phyloP scores from a whole-genome alignment of 495 filamentous ascomycete genomes.

The Lindgomyces ingoldianus region DNA sequence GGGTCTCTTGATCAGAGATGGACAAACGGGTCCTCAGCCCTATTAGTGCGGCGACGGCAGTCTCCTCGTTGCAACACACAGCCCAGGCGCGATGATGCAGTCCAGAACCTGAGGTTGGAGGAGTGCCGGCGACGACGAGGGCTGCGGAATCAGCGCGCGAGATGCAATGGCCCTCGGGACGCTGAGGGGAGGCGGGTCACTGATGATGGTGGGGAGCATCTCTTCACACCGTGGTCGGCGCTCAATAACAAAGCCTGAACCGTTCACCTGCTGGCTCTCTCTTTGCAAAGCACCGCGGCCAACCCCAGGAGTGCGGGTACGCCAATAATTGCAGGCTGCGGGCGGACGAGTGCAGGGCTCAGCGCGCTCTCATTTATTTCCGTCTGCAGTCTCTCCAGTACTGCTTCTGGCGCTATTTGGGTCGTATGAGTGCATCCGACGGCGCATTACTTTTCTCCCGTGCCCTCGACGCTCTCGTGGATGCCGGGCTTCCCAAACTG shows the following conservation, averaged over 20 bases:
- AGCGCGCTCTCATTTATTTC: slow-evolving; percentile 6
- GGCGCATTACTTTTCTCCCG: slow-evolving; percentile 8
- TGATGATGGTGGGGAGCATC: background rate
- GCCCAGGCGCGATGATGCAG: background rate
- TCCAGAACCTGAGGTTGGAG: slow-evolving; percentile 3
- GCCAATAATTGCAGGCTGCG: slow-evolving; percentile 8
- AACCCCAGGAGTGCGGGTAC: background rate
- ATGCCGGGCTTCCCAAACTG: background rate
- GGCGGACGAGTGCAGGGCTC: slow-evolving; percentile 13
- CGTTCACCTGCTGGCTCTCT: slow-evolving; percentile 11
- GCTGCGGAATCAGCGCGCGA: background rate
- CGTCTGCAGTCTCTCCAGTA: background rate
- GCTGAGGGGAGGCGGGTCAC: background rate
- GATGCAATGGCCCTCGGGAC: background rate
- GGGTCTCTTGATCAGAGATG: slow-evolving; percentile 16
- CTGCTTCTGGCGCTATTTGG: background rate
- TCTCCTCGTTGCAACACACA: slow-evolving; percentile 9
- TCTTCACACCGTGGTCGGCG: background rate
- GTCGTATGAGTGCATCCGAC: background rate
- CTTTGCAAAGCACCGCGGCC: slow-evolving; percentile 8
- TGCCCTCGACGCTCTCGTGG: slow-evolving; percentile 9
- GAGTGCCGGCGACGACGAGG: background rate
- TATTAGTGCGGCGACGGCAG: slow-evolving; percentile 14
- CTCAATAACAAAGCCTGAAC: slow-evolving; percentile 14
- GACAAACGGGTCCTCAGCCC: slow-evolving; percentile 15